phyloP scores from a whole-genome alignment of 2,329 filamentous ascomycete species.

The Tolypocladium album region DNA sequence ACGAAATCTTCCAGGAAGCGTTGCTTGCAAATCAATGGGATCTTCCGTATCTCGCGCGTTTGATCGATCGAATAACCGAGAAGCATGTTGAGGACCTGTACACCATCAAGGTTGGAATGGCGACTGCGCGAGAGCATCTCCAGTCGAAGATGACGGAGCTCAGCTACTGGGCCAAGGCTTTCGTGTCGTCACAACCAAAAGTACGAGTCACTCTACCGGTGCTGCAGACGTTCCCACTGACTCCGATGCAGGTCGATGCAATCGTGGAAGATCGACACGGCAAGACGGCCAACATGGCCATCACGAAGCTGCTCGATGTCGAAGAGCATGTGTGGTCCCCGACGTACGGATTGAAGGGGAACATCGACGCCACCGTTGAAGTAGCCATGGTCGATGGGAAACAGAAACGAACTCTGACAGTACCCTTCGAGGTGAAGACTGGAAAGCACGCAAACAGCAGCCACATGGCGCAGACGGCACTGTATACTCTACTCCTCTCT shows the following conservation, averaged over 20 bases:
- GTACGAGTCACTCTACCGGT: constrained; percentile 28
- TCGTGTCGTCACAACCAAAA: constrained; percentile 61
- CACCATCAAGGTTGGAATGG: constrained; percentile 65
- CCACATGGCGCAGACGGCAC: constrained; percentile 85
- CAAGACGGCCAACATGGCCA: constrained; percentile 66
- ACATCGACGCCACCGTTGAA: constrained; percentile 94
- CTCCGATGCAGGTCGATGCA: constrained; percentile 47
- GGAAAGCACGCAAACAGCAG: constrained; percentile 72
- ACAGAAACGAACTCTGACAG: constrained; percentile 60
- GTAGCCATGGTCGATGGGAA: constrained; percentile 65
- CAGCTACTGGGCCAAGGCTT: constrained; percentile 71
- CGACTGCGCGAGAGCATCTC: constrained; percentile 68
- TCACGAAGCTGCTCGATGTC: constrained; percentile 89
- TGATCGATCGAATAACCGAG: constrained; percentile 60
- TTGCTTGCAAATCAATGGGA: constrained; percentile 78
- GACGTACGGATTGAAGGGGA: constrained; percentile 93
- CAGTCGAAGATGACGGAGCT: constrained; percentile 75
- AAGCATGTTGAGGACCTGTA: constrained; percentile 84
- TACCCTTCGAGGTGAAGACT: constrained; percentile 93
- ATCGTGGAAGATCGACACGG: constrained; percentile 71
- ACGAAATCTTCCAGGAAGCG: constrained; percentile 91
- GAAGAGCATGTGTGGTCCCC: constrained; percentile 98
- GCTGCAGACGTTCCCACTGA: constrained; percentile 6
- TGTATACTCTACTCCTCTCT: constrained; percentile 86
- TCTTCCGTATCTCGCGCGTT: constrained; percentile 48